phyloP scores from a whole-genome alignment of 495 filamentous ascomycete species.

The Aspergillus leporis region DNA sequence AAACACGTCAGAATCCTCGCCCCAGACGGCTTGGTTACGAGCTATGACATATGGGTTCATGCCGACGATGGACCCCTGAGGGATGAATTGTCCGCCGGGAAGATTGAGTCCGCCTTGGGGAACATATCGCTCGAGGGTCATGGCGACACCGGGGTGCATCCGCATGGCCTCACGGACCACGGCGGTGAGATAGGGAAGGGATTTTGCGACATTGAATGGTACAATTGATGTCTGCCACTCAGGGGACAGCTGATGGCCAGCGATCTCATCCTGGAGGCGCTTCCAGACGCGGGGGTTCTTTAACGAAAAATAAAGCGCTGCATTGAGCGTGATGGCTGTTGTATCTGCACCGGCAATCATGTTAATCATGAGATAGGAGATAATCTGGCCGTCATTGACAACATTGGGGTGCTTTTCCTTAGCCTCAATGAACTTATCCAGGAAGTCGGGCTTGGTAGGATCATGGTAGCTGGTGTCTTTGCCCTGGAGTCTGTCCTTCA shows the following conservation, averaged over 20 bases:
- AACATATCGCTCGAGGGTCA: slow-evolving; percentile 52
- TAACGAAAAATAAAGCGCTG: slow-evolving; percentile 43
- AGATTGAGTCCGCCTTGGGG: slow-evolving; percentile 55
- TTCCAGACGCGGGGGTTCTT: slow-evolving; percentile 30
- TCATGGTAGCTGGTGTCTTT: slow-evolving; percentile 21
- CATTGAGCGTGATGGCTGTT: slow-evolving; percentile 35
- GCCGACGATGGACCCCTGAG: slow-evolving; percentile 43
- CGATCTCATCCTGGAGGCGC: slow-evolving; percentile 34
- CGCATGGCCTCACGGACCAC: slow-evolving; percentile 65
- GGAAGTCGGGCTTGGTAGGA: slow-evolving; percentile 25
- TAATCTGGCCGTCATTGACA: slow-evolving; percentile 30
- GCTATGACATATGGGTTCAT: slow-evolving; percentile 57
- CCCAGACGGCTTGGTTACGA: slow-evolving; percentile 56
- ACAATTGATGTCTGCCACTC: slow-evolving; percentile 19
- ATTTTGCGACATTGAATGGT: slow-evolving; percentile 45
- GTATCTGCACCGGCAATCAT: slow-evolving; percentile 46
- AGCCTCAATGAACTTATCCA: slow-evolving; percentile 39
- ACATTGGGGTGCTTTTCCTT: slow-evolving; percentile 29
- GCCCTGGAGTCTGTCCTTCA: slow-evolving; percentile 21
- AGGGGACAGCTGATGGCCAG: slow-evolving; percentile 23
- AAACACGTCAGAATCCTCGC: slow-evolving; percentile 61
- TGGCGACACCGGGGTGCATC: slow-evolving; percentile 54
- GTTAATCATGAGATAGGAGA: slow-evolving; percentile 43
- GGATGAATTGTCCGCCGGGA: slow-evolving; percentile 51
- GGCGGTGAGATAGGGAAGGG: slow-evolving; percentile 57